phyloP scores from a whole-genome alignment of 768 basidiomycete species.

The Exsudoporus frostii region DNA sequence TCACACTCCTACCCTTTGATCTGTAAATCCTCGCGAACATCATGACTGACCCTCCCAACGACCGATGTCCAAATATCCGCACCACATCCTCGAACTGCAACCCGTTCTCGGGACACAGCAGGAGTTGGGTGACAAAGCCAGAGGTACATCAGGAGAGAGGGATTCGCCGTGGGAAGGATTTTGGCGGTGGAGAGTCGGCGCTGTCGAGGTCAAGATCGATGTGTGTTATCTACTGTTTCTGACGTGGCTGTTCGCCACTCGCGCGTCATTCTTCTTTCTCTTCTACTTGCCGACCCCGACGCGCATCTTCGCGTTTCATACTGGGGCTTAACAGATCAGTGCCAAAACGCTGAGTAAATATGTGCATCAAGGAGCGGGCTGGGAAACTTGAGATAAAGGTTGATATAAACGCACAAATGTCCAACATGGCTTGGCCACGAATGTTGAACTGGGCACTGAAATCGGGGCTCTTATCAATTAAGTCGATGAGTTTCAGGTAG shows the following conservation, averaged over 20 bases:
- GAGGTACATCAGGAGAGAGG: slow-evolving; percentile 44
- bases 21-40: too few species aligned
- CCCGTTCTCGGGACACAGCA: slow-evolving; percentile 48
- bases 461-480: slow-evolving; percentile 35
- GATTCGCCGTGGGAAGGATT: slow-evolving; percentile 39
- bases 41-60: slow-evolving; percentile 37
- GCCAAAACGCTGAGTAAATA: slow-evolving; percentile 42
- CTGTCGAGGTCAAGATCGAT: slow-evolving; percentile 17
- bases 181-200: slow-evolving; percentile 38
- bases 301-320: slow-evolving; percentile 32
- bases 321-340: slow-evolving; percentile 44
- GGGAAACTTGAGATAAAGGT: slow-evolving; percentile 46
- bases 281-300: slow-evolving; percentile 27
- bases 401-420: slow-evolving; percentile 45
- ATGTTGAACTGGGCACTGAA: slow-evolving; percentile 26
- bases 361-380: slow-evolving; percentile 42
- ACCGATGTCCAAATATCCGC: slow-evolving; percentile 42
- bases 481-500: slow-evolving; percentile 36
- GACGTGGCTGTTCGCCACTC: slow-evolving; percentile 26
- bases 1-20: too few species aligned
- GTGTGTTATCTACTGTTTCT: slow-evolving; percentile 3
- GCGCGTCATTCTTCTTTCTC: slow-evolving; percentile 33
- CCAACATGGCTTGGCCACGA: slow-evolving; percentile 37
- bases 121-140: slow-evolving; percentile 52
- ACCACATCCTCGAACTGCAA: slow-evolving; percentile 45